Base-by-base conservation (phyloP, 2,329 filamentous ascomycete genomes). In the Didymella lethalis region DNA sequence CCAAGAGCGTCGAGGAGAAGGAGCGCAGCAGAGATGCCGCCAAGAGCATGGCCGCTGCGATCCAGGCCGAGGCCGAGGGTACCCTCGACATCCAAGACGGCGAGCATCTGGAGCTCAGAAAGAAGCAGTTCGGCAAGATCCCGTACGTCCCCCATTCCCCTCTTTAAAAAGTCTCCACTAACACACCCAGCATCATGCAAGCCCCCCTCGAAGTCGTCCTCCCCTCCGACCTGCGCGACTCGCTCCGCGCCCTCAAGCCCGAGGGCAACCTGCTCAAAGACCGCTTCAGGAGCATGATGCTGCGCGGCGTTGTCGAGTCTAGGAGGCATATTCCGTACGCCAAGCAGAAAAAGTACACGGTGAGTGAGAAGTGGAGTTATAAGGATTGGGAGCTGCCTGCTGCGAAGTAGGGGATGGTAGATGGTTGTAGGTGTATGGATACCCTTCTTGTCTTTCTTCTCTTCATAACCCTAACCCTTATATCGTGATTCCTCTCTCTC, bases 191-290 rank as follows among this genome's bases (percentile, higher is more conserved):
- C 66, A 79, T 95, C 44, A 93, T 92, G 0, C 89, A 95, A 73
- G 90, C 81, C 11, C 77, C 78, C 2, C 74, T 83, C 8, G 82
- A 84, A 67, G 77, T 84, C 50, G 79, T 82, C 7, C 75, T 83
- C 6, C 78, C 80, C 44, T 82, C 83, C 55, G 82, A 84, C 64
- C 74, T 84, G 25, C 77, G 81, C 65, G 82, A 84, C 55, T 82
- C 81, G 1, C 71, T 84, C 49, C 76, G 81, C 40, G 76, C 77
- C 40, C 74, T 84, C 65, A 96, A 94, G 78, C 95, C 95, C 0
- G 95, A 99, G 78, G 95, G 95, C n/a, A 98, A 97, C 74, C 81
- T 97, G 38, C 83, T 99, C 67, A 92, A 92, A 67, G 95, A 99
- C 72, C 86, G 95, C 49, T 98, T 97, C 82, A 85, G 95, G 62